Evolutionary conservation across 495 filamentous ascomycete genomes (phyloP).

Genomic region (Aspergillus affinis): DNA sequence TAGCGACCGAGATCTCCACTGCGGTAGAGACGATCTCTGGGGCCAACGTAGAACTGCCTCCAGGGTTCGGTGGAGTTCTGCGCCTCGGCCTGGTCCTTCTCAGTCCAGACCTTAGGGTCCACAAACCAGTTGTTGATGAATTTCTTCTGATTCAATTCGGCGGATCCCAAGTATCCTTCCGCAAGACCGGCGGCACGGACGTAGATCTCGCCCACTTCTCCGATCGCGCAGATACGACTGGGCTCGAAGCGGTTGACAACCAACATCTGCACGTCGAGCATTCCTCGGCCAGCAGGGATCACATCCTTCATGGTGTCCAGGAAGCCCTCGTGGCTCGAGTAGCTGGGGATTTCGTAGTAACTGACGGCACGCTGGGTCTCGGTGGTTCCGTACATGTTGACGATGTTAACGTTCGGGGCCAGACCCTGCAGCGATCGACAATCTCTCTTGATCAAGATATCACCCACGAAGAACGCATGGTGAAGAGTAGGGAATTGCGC

Average conservation of each 20-base stretch:
- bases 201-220: constrained; percentile 85
- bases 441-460: constrained; percentile 84
- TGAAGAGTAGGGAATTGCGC: constrained; percentile 75
- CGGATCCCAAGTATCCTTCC: constrained; percentile 77
- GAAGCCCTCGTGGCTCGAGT: constrained; percentile 62
- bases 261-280: constrained; percentile 89
- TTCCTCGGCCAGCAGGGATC: constrained; percentile 85
- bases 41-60: constrained; percentile 77
- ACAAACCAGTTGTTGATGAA: constrained; percentile 92
- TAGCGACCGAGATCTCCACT: constrained; percentile 82
- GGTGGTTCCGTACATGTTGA: constrained; percentile 92
- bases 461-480: constrained; percentile 90
- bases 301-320: constrained; percentile 73
- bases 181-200: constrained; percentile 86
- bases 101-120: constrained; percentile 68
- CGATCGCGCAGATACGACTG: constrained; percentile 70
- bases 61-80: constrained; percentile 54
- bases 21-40: constrained; percentile 82
- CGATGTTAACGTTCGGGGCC: constrained; percentile 75
- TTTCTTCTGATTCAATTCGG: constrained; percentile 70
- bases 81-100: constrained; percentile 54
- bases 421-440: constrained; percentile 76
- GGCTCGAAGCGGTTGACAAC: constrained; percentile 81
- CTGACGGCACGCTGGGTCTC: constrained; percentile 86
- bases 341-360: constrained; percentile 81